Base-by-base conservation (phyloP, 371 early-diverging fungal species). In the Basidiobolus meristosporus region DNA sequence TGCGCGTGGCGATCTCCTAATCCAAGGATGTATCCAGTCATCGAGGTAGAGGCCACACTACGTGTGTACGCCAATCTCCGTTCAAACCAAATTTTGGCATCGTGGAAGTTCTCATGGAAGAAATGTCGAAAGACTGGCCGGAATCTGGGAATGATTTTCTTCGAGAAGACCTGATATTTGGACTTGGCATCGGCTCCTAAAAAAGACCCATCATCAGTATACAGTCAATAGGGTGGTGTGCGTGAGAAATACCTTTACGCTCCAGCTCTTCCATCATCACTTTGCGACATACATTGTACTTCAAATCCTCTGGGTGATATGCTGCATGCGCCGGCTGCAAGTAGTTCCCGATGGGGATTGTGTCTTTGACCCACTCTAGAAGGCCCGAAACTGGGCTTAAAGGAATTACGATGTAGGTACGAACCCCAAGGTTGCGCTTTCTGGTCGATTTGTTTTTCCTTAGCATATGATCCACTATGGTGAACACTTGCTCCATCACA, bases 1-100 rank as follows among this genome's bases (percentile, higher is more conserved):
- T 97, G 93, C 48, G 86, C 49, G 56, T 99, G 99, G 9, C 99
- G 79, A 60, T 99, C 99, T 10, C 99, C 99, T 17, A 99, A 64
- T 1, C 99, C 99, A 48, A 99, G 79, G 12, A 98, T 71, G 60
- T 89, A 96, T 0, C 99, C 98, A 37, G 90, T 73, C 39, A 96
- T 82, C 7, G 87, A 88, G 59, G 81, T 85, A 0, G 83, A 81
- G 1, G 98, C 97, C n/a, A 88, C 67, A 30, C 92, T 90, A 11
- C 80, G 68, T 5, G 77, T 77, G 54, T 84, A 97, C 7, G 65
- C 53, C 9, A 63, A 58, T n/a, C 76, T 69, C 23, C 70, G 70
- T 35, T 64, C 53, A 51, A 82, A 77, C 87, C 90, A 90, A 31
- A 73, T 65, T 11, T 50, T 45, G 2, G 70, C n/a, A 34, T 34